These are phyloP conservation scores for Epichloe sylvatica DNA, from an alignment of 2,329 filamentous ascomycete species.

Conservation along the genomic window DNA sequence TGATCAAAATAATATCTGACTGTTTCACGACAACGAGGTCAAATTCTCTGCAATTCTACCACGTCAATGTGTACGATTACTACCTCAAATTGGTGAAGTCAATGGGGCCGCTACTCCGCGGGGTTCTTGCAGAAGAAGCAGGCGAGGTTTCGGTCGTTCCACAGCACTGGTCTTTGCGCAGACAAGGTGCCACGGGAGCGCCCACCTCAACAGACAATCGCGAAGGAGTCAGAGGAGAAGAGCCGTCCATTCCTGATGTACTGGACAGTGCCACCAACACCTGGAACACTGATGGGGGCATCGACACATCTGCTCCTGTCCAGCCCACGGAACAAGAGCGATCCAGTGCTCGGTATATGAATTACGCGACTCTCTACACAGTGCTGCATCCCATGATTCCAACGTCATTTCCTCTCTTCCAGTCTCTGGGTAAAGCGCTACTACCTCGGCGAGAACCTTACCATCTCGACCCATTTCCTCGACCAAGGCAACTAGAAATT, in stretches of 20 bases:
- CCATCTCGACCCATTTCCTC: constrained; percentile 43
- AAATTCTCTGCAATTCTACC: constrained; percentile 50
- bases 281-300: constrained; percentile 13
- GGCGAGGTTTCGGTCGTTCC: constrained; percentile 61
- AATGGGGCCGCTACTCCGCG: constrained; percentile 64
- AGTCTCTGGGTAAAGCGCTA: constrained; percentile 69
- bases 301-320: constrained; percentile 11
- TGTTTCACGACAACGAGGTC: constrained; percentile 59
- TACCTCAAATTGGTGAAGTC: constrained; percentile 61
- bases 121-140: constrained; percentile 75
- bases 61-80: constrained; percentile 73
- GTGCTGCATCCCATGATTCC: constrained; percentile 67
- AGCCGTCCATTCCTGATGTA: constrained; percentile 20
- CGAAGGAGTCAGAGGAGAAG: constrained; percentile 9
- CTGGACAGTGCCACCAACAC: constrained; percentile 12
- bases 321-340: constrained; percentile 30
- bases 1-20: constrained; percentile 61
- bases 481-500: constrained; percentile 40
- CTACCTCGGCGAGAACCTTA: constrained; percentile 52
- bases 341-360: constrained; percentile 41
- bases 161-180: constrained; percentile 42
- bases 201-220: constrained; percentile 10
- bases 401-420: constrained; percentile 72
- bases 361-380: constrained; percentile 63
- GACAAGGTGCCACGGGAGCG: constrained; percentile 15